Percentiles rank a stretch among this genome's conserved stretches.
phyloP scores from a whole-genome alignment of 2,329 filamentous ascomycete species.

The Botrytis fragariae region DNA sequence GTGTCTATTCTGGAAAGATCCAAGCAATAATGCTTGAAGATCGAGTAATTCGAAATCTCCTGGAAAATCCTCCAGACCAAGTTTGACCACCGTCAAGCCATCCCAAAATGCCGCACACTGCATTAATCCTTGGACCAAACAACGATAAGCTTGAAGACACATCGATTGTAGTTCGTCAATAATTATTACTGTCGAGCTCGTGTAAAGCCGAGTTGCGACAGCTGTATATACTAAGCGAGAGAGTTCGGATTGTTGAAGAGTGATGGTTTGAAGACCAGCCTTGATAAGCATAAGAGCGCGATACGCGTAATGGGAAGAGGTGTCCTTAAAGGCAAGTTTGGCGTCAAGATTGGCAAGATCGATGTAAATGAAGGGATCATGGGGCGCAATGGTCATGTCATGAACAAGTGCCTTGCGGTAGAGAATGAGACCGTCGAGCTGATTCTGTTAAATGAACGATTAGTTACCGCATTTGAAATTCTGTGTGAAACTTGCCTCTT shows the following conservation, averaged over 20 bases:
- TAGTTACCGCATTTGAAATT: neutral
- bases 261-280: constrained; percentile 21
- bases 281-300: constrained; percentile 29
- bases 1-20: constrained; percentile 21
- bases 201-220: neutral
- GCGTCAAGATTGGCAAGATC: constrained; percentile 23
- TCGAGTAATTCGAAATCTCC: constrained; percentile 23
- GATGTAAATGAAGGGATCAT: constrained; percentile 28
- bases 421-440: constrained; percentile 22
- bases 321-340: constrained; percentile 32
- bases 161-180: constrained; percentile 25
- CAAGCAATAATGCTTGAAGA: constrained; percentile 11
- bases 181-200: constrained; percentile 12
- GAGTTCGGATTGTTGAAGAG: neutral
- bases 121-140: constrained; percentile 25
- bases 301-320: constrained; percentile 26
- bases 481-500: constrained; percentile 18
- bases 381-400: constrained; percentile 20
- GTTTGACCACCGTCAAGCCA: constrained; percentile 25
- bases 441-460: constrained; percentile 15
- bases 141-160: constrained; percentile 22
- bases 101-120: constrained; percentile 32
- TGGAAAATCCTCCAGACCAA: constrained; percentile 22
- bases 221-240: constrained; percentile 16
- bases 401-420: constrained; percentile 22